Percentiles rank a stretch among this genome's conserved stretches.
These are phyloP conservation scores for Fremontodendron californicum DNA, from an alignment of 345 rosid species.

Conservation along the genomic window DNA sequence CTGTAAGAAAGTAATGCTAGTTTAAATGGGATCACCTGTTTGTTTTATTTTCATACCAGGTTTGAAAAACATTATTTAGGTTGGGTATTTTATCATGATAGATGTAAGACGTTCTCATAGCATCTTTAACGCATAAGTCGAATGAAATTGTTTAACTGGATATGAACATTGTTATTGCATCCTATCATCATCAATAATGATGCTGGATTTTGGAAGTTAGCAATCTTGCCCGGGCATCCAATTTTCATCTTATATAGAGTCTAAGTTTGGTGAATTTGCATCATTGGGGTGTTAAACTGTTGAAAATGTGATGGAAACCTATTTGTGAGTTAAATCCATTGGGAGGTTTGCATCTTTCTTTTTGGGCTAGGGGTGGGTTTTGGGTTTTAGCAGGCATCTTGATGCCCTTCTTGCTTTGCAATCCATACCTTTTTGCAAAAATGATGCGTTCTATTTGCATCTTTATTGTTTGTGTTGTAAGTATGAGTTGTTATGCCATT, in stretches of 20 bases:
- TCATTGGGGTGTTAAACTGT: no score
- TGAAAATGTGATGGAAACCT: no score
- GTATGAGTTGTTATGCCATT: not conserved
- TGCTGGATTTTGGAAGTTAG: no score
- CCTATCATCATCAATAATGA: no score
- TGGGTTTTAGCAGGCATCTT: no score
- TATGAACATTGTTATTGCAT: not conserved
- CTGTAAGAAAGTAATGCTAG: not conserved
- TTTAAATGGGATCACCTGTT: not conserved
- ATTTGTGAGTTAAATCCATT: no score
- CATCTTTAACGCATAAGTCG: not conserved
- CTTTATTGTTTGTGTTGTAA: not conserved
- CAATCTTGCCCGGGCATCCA: no score
- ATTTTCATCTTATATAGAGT: no score
- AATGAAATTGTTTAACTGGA: slow-evolving; percentile 1
- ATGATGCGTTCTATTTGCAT: not conserved
- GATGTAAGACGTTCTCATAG: not conserved
- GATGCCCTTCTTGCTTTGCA: no score
- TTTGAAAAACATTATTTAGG: not conserved
- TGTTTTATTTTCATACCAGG: not conserved
- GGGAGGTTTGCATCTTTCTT: no score
- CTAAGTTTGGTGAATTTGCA: no score
- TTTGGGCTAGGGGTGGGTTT: no score
- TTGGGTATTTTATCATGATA: not conserved
- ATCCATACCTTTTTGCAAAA: not conserved